A percentile compares a stretch with the other conserved stretches of the same genome.
Conservation (phyloP, 768 basidiomycete genomes). For the Tulasnella calospora region DNA sequence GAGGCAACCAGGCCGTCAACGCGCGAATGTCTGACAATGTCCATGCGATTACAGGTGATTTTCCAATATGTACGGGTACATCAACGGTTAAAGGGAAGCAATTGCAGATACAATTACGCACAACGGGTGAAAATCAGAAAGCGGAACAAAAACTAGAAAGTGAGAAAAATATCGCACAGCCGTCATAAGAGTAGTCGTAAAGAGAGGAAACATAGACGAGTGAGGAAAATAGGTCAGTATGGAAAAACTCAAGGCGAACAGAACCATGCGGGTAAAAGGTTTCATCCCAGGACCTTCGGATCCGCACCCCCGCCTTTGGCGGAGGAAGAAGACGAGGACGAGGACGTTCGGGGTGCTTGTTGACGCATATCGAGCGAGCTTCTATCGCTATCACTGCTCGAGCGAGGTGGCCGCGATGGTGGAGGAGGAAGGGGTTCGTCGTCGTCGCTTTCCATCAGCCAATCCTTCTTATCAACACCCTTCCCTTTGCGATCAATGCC, state of each 20-base stretch:
- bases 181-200: not conserved
- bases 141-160: not conserved
- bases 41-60: constrained; percentile 1
- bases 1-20: not conserved
- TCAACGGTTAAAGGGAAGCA: not conserved
- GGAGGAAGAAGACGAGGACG: not conserved
- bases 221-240: not conserved
- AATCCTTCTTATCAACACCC: constrained; percentile 9
- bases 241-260: not conserved
- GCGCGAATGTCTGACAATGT: not conserved
- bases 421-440: constrained; percentile 25
- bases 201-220: not conserved
- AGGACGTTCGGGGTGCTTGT: not conserved
- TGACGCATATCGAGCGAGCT: not conserved
- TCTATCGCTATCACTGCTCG: constrained; percentile 9
- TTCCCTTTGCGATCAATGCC: constrained; percentile 22
- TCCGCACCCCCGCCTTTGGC: not conserved
- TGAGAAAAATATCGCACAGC: not conserved
- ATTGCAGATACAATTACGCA: not conserved
- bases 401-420: not conserved
- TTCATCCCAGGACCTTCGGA: not conserved
- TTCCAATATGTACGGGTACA: not conserved
- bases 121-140: not conserved
- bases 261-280: not conserved
- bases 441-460: constrained; percentile 17